Evolutionary conservation across 805 yeast genomes (phyloP).

Genomic region (Candida orba): DNA sequence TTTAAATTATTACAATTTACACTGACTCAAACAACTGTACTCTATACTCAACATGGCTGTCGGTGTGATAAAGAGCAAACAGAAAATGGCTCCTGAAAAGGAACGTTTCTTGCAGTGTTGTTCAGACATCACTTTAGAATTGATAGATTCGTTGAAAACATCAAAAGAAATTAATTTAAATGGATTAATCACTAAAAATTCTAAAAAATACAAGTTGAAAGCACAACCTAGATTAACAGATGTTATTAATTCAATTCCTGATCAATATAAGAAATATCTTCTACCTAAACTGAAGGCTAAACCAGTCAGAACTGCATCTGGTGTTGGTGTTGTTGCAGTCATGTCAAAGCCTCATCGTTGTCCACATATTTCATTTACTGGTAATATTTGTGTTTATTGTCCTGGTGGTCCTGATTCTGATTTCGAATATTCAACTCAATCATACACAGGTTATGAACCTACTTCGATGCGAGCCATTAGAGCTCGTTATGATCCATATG

Average conservation of each 20-base stretch:
- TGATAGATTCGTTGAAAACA: slow-evolving; percentile 67
- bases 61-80: slow-evolving; percentile 35
- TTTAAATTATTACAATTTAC: too few species aligned
- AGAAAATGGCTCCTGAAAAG: slow-evolving; percentile 78
- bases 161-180: slow-evolving; percentile 81
- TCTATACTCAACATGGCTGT: slow-evolving; percentile 16
- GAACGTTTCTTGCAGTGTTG: slow-evolving; percentile 91
- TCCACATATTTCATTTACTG: slow-evolving; percentile 98
- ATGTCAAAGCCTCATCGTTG: slow-evolving; percentile 99
- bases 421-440: slow-evolving; percentile 95
- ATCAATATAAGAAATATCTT: slow-evolving; percentile 85
- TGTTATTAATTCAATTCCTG: slow-evolving; percentile 91
- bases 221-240: slow-evolving; percentile 94
- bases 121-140: slow-evolving; percentile 82
- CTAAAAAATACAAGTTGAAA: slow-evolving; percentile 86
- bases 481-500: slow-evolving; percentile 97
- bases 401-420: slow-evolving; percentile 99
- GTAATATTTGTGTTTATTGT: slow-evolving; percentile 96
- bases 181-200: slow-evolving; percentile 76
- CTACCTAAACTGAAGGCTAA: slow-evolving; percentile 95
- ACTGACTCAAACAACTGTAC: too few species aligned
- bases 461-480: slow-evolving; percentile 99
- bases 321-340: slow-evolving; percentile 98
- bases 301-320: slow-evolving; percentile 97
- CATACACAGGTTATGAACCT: slow-evolving; percentile 97